Conservation (phyloP, 78 protist genomes). For the Dictyostelium citrinum region DNA sequence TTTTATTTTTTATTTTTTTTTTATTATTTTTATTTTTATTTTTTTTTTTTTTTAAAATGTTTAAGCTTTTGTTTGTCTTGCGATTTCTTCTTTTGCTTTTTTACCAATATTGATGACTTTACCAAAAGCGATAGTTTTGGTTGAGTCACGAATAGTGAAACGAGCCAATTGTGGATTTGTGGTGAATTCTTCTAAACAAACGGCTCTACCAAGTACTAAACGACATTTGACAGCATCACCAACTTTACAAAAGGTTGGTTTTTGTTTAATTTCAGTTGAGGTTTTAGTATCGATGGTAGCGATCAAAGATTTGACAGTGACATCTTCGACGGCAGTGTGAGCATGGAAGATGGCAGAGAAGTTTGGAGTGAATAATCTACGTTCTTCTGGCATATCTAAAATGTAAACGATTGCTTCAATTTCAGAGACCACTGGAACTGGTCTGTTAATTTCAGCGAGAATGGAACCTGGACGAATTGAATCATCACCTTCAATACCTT, state of each 20-base stretch:
- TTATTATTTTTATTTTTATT: not conserved
- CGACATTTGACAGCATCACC: conserved; percentile 86
- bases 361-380: conserved; percentile 85
- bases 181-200: conserved; percentile 89
- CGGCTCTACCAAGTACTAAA: conserved; percentile 52
- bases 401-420: conserved; percentile 88
- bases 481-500: conserved; percentile 90
- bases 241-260: conserved; percentile 88
- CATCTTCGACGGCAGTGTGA: conserved; percentile 90
- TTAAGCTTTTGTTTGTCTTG: not conserved
- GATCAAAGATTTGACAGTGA: conserved; percentile 39
- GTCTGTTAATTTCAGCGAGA: conserved; percentile 57
- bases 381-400: conserved; percentile 82
- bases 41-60: not conserved
- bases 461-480: conserved; percentile 34
- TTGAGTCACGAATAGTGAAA: conserved; percentile 96
- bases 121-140: conserved; percentile 79
- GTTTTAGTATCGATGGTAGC: conserved; percentile 90
- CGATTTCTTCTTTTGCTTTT: conserved; percentile 46
- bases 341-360: conserved; percentile 88
- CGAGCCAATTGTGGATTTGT: conserved; percentile 92
- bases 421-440: conserved; percentile 38
- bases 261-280: conserved; percentile 74
- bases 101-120: conserved; percentile 63
- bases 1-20: not conserved